Evolutionary conservation across 495 filamentous ascomycete species (phyloP), one percentile per base, ranked within the genome.

Genomic region (Podospora anserina): DNA sequence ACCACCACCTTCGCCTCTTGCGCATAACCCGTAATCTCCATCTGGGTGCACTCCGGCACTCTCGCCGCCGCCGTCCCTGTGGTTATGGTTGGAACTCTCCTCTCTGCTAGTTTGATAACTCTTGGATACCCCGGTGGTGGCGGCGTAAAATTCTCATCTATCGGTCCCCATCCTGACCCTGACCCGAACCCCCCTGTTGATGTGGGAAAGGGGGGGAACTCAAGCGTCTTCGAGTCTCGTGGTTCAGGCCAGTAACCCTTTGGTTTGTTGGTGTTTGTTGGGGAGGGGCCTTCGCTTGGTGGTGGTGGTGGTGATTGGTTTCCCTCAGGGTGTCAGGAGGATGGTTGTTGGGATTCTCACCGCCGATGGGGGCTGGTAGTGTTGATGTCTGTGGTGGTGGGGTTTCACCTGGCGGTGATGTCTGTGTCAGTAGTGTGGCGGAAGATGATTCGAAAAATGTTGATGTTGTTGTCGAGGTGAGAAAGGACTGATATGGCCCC

Each of bases 31-130:
- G 85, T 76, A 23, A 96, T 83, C 71, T 87, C 81, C 80, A 91
- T 89, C 72, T 93, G 88, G 61, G 91, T 86, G 77, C 92, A 96
- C 63, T 79, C 70, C 9, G 75, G 66, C 4, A 65, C 59, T 63
- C 72, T 59, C 71, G 79, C 66, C 70, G 70, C 68, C 66, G 81
- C 1, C 2, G 63, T 66, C 49, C 57, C 71, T 7, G 30, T 32
- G 4, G 30, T 7, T 7, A 7, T 32, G 7, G 30, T 5, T 32
- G 39, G 15, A 75, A 87, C 69, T n/a, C 92, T 86, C 53, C 88
- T 88, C 77, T 97, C 93, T 74, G 92, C 87, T 39, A 96, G 82
- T 77, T 96, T 95, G 71, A 97, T 82, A 54, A 90, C 83, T 49
- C 87, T 86, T 0, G 92, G 91, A 74, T 91, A 96, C 18, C 82